Conservation (phyloP, 2,329 filamentous ascomycete species). For the Penicillium expansum region DNA sequence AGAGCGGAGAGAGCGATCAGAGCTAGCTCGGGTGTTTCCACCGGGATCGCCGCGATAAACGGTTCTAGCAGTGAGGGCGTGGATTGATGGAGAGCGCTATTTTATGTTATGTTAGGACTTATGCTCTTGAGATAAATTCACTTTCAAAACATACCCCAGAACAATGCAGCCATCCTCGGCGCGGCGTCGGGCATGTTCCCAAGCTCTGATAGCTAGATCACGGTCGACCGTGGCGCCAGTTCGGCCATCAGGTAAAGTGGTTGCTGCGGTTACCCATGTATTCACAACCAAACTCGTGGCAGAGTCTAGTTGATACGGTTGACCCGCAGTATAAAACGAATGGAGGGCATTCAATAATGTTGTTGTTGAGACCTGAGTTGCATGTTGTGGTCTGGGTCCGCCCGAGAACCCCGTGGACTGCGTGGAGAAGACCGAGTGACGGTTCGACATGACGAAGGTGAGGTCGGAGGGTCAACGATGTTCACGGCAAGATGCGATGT, state of each 20-base stretch:
- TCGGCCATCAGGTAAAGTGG: constrained; percentile 65
- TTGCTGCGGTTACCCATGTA: constrained; percentile 83
- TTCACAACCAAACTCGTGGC: constrained; percentile 92
- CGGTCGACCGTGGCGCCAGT: constrained; percentile 76
- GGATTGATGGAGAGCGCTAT: constrained; percentile 81
- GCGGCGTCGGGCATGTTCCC: constrained; percentile 92
- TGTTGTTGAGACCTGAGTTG: constrained; percentile 83
- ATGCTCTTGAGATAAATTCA: neutral
- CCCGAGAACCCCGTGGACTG: constrained; percentile 56
- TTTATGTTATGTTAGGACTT: constrained; percentile 21
- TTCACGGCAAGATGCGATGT: constrained; percentile 9
- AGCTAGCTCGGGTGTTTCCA: constrained; percentile 71
- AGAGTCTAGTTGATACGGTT: constrained; percentile 83
- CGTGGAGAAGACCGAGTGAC: constrained; percentile 61
- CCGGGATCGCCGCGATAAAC: constrained; percentile 76
- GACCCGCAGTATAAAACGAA: constrained; percentile 76
- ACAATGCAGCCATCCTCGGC: constrained; percentile 95
- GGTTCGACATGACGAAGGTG: constrained; percentile 55
- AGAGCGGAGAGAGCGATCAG: constrained; percentile 78
- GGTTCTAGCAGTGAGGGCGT: constrained; percentile 79
- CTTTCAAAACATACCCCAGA: constrained; percentile 62
- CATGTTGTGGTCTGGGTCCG: constrained; percentile 59
- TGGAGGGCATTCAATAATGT: constrained; percentile 90
- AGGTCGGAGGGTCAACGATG: neutral
- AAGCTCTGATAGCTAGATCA: constrained; percentile 74